Evolutionary conservation across 192 early-diverging fungal species (phyloP), one percentile per base, ranked within the genome.

Genomic region (Geranomyces variabilis): DNA sequence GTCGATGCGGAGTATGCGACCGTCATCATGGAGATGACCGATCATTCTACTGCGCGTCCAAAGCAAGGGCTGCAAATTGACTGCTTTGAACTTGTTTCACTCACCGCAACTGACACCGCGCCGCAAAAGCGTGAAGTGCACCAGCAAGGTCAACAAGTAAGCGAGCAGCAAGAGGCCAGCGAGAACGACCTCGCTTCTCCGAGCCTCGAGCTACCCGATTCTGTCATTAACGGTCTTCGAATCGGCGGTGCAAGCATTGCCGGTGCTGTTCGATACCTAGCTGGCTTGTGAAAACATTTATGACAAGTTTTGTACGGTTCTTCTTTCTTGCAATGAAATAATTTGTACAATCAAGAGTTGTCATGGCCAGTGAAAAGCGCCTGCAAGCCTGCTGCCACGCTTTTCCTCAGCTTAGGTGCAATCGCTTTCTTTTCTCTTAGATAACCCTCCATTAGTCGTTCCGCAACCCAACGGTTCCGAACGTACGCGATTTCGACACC

Each of bases 361-460:
- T 10, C 36, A 41, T 41, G 36, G 5, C 36, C 36, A 41, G 36
- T 41, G 36, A 41, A 41, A 41, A 41, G 36, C 5, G 51, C 4
- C 58, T 60, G 22, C 4, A 60, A 17, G 22, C 58, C 58, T 8
- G 22, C 58, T 60, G 7, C 58, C 5, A 60, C 31, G 58, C 58
- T 60, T 33, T 60, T 60, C 30, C 58, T 26, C 31, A 60, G 30
- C 58, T 60, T 60, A 5, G 58, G 29, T 33, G 58, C 2, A 34
- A 60, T 60, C 5, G 58, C 5, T 53, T 77, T 68, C 15, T 45
- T 13, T 17, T 55, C 71, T 3, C 58, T 15, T 31, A 81, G 48
- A 59, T 81, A 81, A 10, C 75, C 76, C 48, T 81, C 80, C 53
- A 81, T 59, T 21, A 81, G 53, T 28, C 70, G 36, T 24, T 78